Percentiles rank a stretch among this genome's conserved stretches.
Conservation (phyloP, 2,329 filamentous ascomycete species). For the Hirsutella thompsonii region DNA sequence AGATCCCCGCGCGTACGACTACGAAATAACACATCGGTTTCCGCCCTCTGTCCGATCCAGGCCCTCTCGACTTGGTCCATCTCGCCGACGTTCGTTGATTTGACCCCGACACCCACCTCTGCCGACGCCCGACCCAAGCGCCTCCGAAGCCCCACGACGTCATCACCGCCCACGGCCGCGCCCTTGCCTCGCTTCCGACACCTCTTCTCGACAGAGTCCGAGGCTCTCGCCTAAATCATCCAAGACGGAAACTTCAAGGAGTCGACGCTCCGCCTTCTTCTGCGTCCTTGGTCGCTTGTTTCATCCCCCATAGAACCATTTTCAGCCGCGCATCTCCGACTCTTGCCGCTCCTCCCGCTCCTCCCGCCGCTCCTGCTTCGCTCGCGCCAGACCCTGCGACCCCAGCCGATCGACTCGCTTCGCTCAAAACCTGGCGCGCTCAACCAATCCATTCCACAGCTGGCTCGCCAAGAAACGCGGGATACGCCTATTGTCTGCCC, state of each 20-base stretch:
- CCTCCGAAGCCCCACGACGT: constrained; percentile 8
- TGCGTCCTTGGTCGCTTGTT: constrained; percentile 36
- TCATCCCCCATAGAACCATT: constrained; percentile 36
- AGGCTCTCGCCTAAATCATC: constrained; percentile 20
- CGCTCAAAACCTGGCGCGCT: constrained; percentile 1
- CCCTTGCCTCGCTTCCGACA: constrained; percentile 1
- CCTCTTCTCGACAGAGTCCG: constrained; percentile 1
- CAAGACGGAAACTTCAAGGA: constrained; percentile 38
- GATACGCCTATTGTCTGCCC: not conserved
- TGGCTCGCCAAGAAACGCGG: not conserved
- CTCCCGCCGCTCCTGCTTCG: not conserved
- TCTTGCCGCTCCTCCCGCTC: not conserved
- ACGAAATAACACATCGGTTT: not conserved
- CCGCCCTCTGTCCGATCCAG: not conserved
- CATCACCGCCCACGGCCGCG: constrained; percentile 6
- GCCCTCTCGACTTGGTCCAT: constrained; percentile 5
- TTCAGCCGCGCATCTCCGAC: not conserved
- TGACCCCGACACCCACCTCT: constrained; percentile 5
- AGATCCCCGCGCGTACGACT: too few species aligned
- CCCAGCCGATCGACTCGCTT: not conserved
- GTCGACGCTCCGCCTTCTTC: constrained; percentile 31
- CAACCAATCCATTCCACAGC: not conserved
- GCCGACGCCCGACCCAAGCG: constrained; percentile 6
- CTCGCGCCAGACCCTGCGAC: not conserved
- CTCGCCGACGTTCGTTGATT: constrained; percentile 6